Evolutionary conservation across 129 eudicot species (phyloP), one percentile per base, ranked within the genome.

Genomic region (Rutidosis leptorrhynchoides): DNA sequence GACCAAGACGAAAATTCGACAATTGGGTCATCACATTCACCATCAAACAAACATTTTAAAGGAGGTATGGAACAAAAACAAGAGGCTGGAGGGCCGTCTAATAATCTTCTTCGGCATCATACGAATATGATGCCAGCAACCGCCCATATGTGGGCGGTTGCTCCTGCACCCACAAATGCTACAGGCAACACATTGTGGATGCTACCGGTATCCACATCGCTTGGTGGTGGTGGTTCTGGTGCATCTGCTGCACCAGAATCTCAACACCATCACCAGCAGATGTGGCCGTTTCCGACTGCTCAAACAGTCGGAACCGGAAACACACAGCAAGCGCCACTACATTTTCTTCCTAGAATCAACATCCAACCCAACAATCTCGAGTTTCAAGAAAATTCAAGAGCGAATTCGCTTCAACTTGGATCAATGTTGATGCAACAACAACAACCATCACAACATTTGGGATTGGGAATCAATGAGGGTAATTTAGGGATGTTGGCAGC

Each of bases 401-500:
- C 76, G 37, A 88, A 67, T 40, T 87, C 90, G 0, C 58, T 88
- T 17, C 96, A 88, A 65, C 63, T 87, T 2, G 95, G 95, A 7
- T 84, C 95, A 22, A 79, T 82, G 86, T 22, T 83, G 48, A 87
- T 87, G 95, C 90, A 78, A 3, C 77, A 83, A 29, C 89, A 81
- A 17, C 82, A 75, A 20, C 87, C 95, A 0, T 83, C 91, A 5
- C 96, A 88, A 60, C 89, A 88, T 76, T 75, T 88, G 17, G 96
- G 96, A 22, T 71, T 88, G 69, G 93, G 93, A 51, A 83, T 85
- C 81, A 59, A 84, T 16, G 96, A 88, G 37, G 61, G 83, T 21
- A 85, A 85, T 83, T 68, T 88, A 85, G 96, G 96, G 21, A 83
- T 88, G 96, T 68, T 88, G 67, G 96, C 93, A 0, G 93, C 96